Evolutionary conservation across 768 basidiomycete species (phyloP), one percentile per base, ranked within the genome.

Genomic region (Cystofilobasidium bisporidii): DNA sequence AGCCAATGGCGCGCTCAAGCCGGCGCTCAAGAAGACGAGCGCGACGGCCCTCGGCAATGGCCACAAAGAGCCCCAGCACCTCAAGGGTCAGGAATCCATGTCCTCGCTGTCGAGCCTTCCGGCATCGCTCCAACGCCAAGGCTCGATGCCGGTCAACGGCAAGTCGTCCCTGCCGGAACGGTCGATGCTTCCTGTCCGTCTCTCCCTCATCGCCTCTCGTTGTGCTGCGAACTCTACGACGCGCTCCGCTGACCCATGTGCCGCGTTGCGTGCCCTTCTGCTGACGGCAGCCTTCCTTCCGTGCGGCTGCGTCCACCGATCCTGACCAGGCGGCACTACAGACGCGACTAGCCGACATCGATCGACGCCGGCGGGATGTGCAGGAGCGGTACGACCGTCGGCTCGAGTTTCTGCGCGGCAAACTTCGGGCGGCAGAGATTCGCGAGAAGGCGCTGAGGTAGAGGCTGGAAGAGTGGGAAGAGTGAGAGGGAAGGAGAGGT

Each of bases 381-480:
- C 32, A 56, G 59, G 66, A 62, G 18, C 47, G 61, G 38, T 63
- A 62, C 40, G 48, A 62, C 22, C 36, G 61, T 18, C 47, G 66
- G 50, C 48, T 68, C n/a, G 66, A 53, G 40, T 63, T 68, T 28
- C 32, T 68, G 26, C 45, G 32, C 38, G 66, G 50, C 10, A 68
- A 68, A 30, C n/a, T 68, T 53, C 53, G 61, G 28, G 66, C 61
- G 32, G 66, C 66, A 9, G 66, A 68, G 66, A 32, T 68, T 20
- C 47, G 61, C n/a, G 61, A 62, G 56, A 43, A 24, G 50, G 60
- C 66, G 33, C 36, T 62, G 61, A 40, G 56, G 17, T 67, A 45
- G 36, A 36, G 36, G 36, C 36, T 36, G 36, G 36, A 36, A 36
- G 36, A 36, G 36, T 36, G n/a, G n/a, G n/a, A n/a, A n/a, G n/a